These are phyloP conservation scores for Russula ochroleuca DNA, from an alignment of 768 basidiomycete species.

Conservation along the genomic window DNA sequence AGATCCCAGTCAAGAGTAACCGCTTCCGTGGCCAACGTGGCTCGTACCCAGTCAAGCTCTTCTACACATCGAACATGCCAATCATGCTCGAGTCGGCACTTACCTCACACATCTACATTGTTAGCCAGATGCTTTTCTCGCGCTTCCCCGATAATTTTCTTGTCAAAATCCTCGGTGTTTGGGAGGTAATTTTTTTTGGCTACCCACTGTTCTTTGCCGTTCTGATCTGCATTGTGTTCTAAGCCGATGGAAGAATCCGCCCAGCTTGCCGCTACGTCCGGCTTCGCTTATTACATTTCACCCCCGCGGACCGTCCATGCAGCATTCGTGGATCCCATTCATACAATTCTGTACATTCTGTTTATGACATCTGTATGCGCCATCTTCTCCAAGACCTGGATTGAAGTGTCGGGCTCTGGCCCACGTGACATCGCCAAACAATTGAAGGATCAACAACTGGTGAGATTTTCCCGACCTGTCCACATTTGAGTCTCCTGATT, in stretches of 20 bases:
- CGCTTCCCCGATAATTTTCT: constrained; percentile 91
- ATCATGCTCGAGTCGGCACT: constrained; percentile 98
- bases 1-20: constrained; percentile 97
- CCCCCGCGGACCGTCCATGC: constrained; percentile 91
- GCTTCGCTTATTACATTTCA: constrained; percentile 97
- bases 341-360: constrained; percentile 82
- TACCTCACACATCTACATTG: constrained; percentile 91
- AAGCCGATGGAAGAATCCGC: constrained; percentile 93
- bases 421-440: constrained; percentile 97
- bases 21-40: constrained; percentile 95
- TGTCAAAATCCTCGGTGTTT: constrained; percentile 88
- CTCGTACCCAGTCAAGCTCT: constrained; percentile 94
- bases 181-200: constrained; percentile 69
- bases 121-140: constrained; percentile 90
- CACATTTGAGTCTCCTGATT: not conserved
- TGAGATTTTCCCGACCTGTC: constrained; percentile 31
- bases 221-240: constrained; percentile 1
- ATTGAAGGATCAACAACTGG: constrained; percentile 98
- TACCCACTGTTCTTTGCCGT: not conserved
- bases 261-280: constrained; percentile 84
- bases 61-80: constrained; percentile 99
- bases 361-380: constrained; percentile 96
- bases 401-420: constrained; percentile 94
- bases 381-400: constrained; percentile 99
- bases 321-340: constrained; percentile 88